Evolutionary conservation across 2,329 filamentous ascomycete genomes (phyloP).

Genomic region (Escovopsis weberi): DNA sequence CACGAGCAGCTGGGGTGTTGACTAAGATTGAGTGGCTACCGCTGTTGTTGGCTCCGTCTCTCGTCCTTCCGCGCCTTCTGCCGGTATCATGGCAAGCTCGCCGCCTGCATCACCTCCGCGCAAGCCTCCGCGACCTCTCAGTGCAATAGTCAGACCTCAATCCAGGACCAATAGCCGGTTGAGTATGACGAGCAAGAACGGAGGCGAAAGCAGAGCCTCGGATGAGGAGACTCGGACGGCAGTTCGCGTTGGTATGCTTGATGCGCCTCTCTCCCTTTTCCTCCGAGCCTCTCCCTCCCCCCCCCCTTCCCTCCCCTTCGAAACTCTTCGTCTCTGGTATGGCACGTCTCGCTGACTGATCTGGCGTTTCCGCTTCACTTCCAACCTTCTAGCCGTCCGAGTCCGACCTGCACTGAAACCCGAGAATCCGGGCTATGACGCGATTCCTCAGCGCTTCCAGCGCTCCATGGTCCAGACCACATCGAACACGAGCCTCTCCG

Average conservation of each 20-base stretch:
- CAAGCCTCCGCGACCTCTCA: constrained; percentile 55
- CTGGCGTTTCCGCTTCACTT: constrained; percentile 1
- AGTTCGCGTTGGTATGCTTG: constrained; percentile 78
- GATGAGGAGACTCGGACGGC: constrained; percentile 85
- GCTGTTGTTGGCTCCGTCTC: constrained; percentile 5
- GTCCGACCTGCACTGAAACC: constrained; percentile 75
- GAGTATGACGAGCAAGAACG: constrained; percentile 69
- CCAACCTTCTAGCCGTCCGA: constrained; percentile 55
- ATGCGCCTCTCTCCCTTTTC: constrained; percentile 16
- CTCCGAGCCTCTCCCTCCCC: neutral
- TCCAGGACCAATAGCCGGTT: constrained; percentile 67
- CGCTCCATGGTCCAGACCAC: constrained; percentile 83
- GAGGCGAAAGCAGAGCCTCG: constrained; percentile 64
- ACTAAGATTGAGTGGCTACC: neutral
- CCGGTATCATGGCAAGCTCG: constrained; percentile 46
- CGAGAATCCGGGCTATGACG: constrained; percentile 79
- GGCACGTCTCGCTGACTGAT: neutral
- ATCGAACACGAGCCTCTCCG: constrained; percentile 67
- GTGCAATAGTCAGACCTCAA: constrained; percentile 55
- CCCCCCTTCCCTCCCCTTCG: neutral
- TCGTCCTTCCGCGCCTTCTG: constrained; percentile 3
- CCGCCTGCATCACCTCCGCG: constrained; percentile 52
- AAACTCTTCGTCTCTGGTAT: neutral
- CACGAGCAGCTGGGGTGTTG: neutral
- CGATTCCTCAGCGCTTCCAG: constrained; percentile 92